A percentile compares a stretch with the other conserved stretches of the same genome.
Conservation (phyloP, 768 basidiomycete species). For the Phaffia australis region DNA sequence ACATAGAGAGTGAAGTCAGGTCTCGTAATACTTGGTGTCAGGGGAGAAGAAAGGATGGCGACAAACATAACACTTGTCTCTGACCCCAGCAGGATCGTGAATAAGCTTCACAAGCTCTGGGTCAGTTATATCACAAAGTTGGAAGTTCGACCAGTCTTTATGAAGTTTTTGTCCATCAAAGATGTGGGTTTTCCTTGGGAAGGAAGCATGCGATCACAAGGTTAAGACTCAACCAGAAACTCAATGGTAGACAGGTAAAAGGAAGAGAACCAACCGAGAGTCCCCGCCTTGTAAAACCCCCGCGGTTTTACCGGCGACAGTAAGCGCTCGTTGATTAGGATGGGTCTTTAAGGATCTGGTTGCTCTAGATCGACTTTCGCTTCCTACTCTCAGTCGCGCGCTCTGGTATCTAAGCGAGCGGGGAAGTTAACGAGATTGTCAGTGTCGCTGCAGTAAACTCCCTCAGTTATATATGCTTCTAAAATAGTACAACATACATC, state of each 20-base stretch:
- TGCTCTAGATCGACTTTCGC: conserved; percentile 34
- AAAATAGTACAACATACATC: conserved; percentile 48
- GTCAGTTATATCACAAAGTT: conserved; percentile 84
- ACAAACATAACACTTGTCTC: conserved; percentile 65
- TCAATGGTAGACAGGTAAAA: conserved; percentile 2
- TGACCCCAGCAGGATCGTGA: conserved; percentile 55
- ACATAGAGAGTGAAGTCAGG: not conserved
- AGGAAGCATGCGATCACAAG: too few relatives aligned
- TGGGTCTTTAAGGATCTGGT: not conserved
- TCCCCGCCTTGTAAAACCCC: conserved; percentile 20
- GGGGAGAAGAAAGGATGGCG: too few relatives aligned
- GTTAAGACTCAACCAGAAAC: conserved; percentile 1
- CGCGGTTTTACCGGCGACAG: not conserved
- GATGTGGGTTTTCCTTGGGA: conserved; percentile 53
- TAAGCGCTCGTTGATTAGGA: too few relatives aligned
- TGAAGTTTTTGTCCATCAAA: conserved; percentile 76
- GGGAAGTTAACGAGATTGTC: not conserved
- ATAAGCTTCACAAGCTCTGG: conserved; percentile 74
- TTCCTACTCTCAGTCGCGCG: conserved; percentile 77
- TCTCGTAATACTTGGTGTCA: not conserved
- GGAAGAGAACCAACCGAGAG: conserved; percentile 4
- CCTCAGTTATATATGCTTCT: conserved; percentile 1
- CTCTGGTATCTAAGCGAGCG: conserved; percentile 68
- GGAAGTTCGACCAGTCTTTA: conserved; percentile 83
- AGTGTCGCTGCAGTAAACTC: too few relatives aligned